Base-by-base conservation (phyloP, 78 protist species). In the Mastigamoeba balamuthi region DNA sequence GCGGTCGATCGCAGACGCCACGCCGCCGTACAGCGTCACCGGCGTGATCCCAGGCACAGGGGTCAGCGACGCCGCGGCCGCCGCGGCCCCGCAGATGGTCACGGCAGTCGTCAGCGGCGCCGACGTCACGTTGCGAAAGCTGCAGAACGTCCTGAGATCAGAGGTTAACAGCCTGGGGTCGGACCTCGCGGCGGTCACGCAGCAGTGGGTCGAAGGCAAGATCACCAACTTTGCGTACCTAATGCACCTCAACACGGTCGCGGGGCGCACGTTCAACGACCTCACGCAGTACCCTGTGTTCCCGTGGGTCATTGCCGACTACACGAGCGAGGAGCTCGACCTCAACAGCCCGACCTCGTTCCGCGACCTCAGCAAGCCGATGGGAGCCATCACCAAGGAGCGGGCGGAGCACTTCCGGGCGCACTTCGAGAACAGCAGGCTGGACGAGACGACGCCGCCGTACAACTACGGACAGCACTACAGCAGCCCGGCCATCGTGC, bases 391-490 rank as follows among this genome's bases (percentile, higher is more conserved):
- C 5, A 40, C 53, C 0, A 75, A 44, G 1, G 2, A 6, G 35
- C 81, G 92, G 25, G 77, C 76, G 23, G 72, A 38, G 33, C 38
- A 36, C 53, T 72, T 92, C 71, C 27, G n/a, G 1, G 92, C 83
- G 72, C 80, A 93, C 23, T 93, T 66, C 82, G 69, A 69, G 9
- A 30, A 40, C 40, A 38, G 90, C 17, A 48, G 74, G 78, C 79
- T 40, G 88, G 72, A 64, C 71, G 74, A 40, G 71, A 53, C 23
- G 72, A 1, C 72, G 89, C 89, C 92, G 2, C 76, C 70, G 40
- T 96, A 88, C 81, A 94, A 92, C 73, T 95, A 94, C 81, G 97
- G 97, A 30, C 66, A 95, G 23, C 99, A 96, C 78, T 96, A 96
- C 79, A 72, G 87, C 40, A 76, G 83, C 0, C 67, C 90, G 8